These are phyloP conservation scores for Aspergillus affinis DNA, from an alignment of 495 filamentous ascomycete genomes.

Conservation along the genomic window DNA sequence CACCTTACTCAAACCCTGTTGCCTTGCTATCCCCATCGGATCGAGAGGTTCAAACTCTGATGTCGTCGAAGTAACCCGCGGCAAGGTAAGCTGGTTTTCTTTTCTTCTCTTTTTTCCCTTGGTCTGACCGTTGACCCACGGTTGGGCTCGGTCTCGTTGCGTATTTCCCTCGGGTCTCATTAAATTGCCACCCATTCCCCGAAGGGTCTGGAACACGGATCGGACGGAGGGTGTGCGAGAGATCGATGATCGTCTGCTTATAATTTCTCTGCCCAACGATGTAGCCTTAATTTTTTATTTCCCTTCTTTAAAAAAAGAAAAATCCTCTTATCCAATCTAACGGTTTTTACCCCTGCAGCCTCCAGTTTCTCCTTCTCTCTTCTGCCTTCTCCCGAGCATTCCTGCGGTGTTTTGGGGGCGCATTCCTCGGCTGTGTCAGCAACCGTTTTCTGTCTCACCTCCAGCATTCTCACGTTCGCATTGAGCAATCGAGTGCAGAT, in stretches of 20 bases:
- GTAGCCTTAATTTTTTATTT: neutral
- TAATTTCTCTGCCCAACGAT: neutral
- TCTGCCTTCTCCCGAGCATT: neutral
- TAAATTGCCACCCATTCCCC: constrained; percentile 6
- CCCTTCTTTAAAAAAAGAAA: neutral
- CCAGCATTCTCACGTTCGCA: constrained; percentile 13
- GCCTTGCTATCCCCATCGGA: neutral
- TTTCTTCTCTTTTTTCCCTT: neutral
- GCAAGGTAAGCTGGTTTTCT: constrained; percentile 5
- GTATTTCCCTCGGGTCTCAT: neutral
- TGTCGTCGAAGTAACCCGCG: neutral
- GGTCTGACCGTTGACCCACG: constrained; percentile 4
- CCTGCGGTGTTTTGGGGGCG: constrained; percentile 6
- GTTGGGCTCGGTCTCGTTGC: constrained; percentile 3
- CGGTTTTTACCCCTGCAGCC: neutral
- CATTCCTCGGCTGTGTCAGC: constrained; percentile 26
- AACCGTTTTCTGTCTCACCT: constrained; percentile 7
- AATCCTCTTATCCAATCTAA: neutral
- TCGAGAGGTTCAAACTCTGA: neutral
- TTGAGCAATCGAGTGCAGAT: constrained; percentile 12
- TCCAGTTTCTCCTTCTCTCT: neutral
- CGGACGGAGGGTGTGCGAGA: constrained; percentile 2
- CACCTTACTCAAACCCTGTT: constrained; percentile 1
- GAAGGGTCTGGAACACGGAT: constrained; percentile 8
- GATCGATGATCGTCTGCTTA: neutral